These are phyloP conservation scores for Pachyrhizus erosus DNA, from an alignment of 306 rosid species.

Conservation along the genomic window DNA sequence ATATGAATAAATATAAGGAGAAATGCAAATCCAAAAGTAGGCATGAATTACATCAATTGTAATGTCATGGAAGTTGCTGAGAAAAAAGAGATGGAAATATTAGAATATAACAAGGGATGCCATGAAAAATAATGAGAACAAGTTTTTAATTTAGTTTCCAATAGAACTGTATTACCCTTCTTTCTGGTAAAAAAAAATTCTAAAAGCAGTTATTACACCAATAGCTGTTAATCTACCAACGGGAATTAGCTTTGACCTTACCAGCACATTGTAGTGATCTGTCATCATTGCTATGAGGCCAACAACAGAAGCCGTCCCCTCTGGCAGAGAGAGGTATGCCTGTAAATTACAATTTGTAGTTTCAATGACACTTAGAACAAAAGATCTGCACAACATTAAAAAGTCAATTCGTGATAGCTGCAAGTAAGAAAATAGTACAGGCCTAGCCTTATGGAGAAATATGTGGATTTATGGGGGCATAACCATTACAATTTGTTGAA, in stretches of 20 bases:
- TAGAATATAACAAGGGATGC: not conserved
- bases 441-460: constrained; percentile 11
- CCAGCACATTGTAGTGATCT: constrained; percentile 78
- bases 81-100: constrained; percentile 22
- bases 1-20: constrained; percentile 17
- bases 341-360: constrained; percentile 47
- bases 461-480: not conserved
- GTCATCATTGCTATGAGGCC: constrained; percentile 64
- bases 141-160: not conserved
- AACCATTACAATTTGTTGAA: not conserved
- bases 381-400: constrained; percentile 10
- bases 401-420: constrained; percentile 7
- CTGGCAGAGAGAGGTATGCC: constrained; percentile 94
- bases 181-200: not conserved
- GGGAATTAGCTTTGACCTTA: constrained; percentile 40
- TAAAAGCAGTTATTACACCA: not conserved
- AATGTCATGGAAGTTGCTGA: not conserved
- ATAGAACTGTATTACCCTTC: not conserved
- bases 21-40: constrained; percentile 20
- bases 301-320: constrained; percentile 86
- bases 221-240: not conserved
- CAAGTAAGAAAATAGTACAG: too few species aligned
- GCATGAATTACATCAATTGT: constrained; percentile 2
- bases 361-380: constrained; percentile 28
- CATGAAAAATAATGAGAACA: constrained; percentile 1